Base-by-base conservation (phyloP, 768 basidiomycete genomes). In the Serendipita indica region DNA sequence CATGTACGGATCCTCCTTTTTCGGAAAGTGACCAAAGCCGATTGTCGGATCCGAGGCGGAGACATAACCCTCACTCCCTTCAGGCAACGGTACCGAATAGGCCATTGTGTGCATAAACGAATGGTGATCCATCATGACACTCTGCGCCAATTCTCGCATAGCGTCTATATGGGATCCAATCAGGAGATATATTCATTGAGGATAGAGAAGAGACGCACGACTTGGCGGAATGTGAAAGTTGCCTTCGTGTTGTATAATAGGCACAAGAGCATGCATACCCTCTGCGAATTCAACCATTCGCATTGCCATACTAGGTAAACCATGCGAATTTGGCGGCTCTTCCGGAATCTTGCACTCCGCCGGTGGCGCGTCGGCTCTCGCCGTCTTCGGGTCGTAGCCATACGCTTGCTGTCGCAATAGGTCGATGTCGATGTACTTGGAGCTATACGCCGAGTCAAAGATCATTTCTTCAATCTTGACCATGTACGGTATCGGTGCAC, bases 401-500 rank as follows among this genome's bases (percentile, higher is more conserved):
- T n/a, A n/a, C 16, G 41, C 18, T 6, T 7, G n/a, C 27, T 25
- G 5, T 43, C 30, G 49, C n/a, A 54, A 16, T 22, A 25, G 20
- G 3, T 25, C 49, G 10, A 54, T 16, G 30, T 54, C 49, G 16
- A 54, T 4, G 20, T 16, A 32, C n/a, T 30, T 54, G 22, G 49
- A 54, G 30, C 4, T n/a, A 25, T 10, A 12, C 3, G 4, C 30
- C 16, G 22, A 10, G 30, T 54, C 49, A 54, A 54, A 54, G 7
- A 28, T 27, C 49, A 54, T 27, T n/a, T 54, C 49, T 3, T 13
- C 20, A 22, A 54, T 54, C 30, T 54, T 54, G 20, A 30, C 49
- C 49, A 54, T 54, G n/a, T 32, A 54, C 22, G 49, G 49, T 12
- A n/a, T n/a, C n/a, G n/a, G n/a, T n/a, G n/a, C n/a, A 54, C 20